These are phyloP conservation scores for Tolypocladium ophioglossoides DNA, from an alignment of 2,329 filamentous ascomycete genomes.

Conservation along the genomic window DNA sequence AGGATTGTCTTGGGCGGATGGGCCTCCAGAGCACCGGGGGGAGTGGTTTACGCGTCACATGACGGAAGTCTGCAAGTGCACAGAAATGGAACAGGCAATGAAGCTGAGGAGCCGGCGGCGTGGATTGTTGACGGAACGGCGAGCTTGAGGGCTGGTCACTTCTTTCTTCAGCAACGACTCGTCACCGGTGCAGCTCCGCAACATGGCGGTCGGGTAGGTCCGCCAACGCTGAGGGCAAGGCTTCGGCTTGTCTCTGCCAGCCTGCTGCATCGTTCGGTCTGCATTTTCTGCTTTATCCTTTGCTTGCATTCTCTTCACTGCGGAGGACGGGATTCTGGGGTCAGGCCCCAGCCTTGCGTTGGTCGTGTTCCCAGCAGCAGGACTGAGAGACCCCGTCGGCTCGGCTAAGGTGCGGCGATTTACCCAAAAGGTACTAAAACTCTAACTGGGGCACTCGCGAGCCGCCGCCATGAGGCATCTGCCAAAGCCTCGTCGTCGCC, in stretches of 20 bases:
- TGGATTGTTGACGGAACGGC: background rate
- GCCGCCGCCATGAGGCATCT: slow-evolving; percentile 17
- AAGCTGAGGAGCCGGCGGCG: background rate
- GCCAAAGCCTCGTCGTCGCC: slow-evolving; percentile 22
- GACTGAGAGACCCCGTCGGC: slow-evolving; percentile 8
- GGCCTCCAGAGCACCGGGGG: background rate
- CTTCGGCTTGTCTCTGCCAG: background rate
- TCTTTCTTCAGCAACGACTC: background rate
- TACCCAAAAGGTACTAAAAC: slow-evolving; percentile 27
- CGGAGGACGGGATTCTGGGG: background rate
- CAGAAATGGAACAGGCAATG: background rate
- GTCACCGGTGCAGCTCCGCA: background rate
- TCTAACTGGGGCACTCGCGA: slow-evolving; percentile 19
- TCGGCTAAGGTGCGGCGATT: slow-evolving; percentile 30
- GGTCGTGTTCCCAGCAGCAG: background rate
- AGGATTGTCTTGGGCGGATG: background rate
- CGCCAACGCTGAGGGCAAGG: background rate
- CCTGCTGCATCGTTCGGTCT: background rate
- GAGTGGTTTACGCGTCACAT: too few species aligned
- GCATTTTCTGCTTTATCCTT: background rate
- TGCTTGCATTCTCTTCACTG: background rate
- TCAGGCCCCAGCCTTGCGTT: background rate
- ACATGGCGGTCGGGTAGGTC: background rate
- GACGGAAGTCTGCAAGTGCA: background rate
- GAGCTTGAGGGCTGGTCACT: background rate